Evolutionary conservation across 352 stramenopile species (phyloP), one percentile per base, ranked within the genome.

Genomic region (Blastocystis sp.): DNA sequence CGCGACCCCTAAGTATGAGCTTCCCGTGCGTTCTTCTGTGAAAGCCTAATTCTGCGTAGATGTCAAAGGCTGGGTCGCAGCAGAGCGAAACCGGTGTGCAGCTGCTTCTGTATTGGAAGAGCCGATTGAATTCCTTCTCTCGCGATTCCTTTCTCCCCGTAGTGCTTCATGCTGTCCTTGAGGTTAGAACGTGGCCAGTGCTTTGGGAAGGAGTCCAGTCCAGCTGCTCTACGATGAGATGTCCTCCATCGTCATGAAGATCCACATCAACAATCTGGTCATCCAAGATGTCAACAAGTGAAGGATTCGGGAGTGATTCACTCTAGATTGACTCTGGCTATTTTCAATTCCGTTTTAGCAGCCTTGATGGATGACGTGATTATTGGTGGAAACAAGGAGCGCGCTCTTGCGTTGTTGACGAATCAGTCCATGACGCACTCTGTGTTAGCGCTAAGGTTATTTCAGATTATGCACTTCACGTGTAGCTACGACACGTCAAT

Each of bases 311-410:
- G 41, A 34, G 7, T 62, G 19, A 64, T 38, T 23, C n/a, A 48
- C 5, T 14, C 10, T 81, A 81, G 71, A 81, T 66, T 81, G 71
- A 81, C 71, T 10, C 28, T 81, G 21, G 48, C 71, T 7, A 81
- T 81, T 38, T 81, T 62, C 23, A 81, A 81, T 53, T 64, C 71
- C 2, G 71, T 81, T 4, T 23, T 81, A 14, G 64, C 71, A 17
- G 64, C 52, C 14, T 66, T 81, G 71, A 81, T 81, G 71, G 71
- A 81, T 3, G 71, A 81, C 28, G 69, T 62, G 69, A 79, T 79
- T 14, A 59, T 62, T 17, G 43, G 23, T 41, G 17, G 45, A 48
- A 19, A 34, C 23, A 62, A 40, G 10, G 45, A 81, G 3, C 40
- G 48, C 19, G 19, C 48, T 7, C 14, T 59, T 3, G 40, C 41